Evolutionary conservation across 768 basidiomycete species (phyloP).

Genomic region (Hemileccinum impolitum): DNA sequence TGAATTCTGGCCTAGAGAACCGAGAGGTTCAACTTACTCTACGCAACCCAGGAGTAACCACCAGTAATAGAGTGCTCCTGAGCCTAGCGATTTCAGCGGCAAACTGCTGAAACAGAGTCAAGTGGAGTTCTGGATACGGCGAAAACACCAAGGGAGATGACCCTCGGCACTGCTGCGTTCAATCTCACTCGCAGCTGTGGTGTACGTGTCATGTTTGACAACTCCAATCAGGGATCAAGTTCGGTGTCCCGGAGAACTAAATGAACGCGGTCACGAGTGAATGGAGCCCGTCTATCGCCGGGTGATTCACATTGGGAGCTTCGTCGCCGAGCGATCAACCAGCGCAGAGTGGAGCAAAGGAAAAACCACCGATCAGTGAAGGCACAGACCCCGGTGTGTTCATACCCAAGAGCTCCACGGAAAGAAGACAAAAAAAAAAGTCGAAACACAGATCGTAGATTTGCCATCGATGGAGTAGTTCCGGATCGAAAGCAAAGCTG

Average conservation of each 20-base stretch:
- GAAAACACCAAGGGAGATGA: not conserved
- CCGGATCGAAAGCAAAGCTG: not conserved
- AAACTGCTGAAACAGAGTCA: no score
- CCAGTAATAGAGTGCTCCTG: no score
- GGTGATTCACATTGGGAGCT: no score
- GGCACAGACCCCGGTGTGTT: not conserved
- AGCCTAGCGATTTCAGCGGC: no score
- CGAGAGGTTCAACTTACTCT: no score
- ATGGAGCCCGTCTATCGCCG: not conserved
- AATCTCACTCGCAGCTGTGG: not conserved
- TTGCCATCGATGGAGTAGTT: not conserved
- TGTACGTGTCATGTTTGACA: not conserved
- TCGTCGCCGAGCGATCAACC: not conserved
- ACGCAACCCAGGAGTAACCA: no score
- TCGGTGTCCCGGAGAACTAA: not conserved
- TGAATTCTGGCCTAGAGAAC: no score
- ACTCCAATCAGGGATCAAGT: not conserved
- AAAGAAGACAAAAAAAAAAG: not conserved
- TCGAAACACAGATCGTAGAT: not conserved
- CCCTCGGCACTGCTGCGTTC: not conserved
- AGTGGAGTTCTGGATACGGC: no score
- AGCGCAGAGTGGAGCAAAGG: not conserved
- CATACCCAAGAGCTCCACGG: no score
- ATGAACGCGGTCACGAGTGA: no score
- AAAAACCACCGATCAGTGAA: not conserved